Evolutionary conservation across 192 early-diverging fungal species (phyloP).

Genomic region (Backusella circina): DNA sequence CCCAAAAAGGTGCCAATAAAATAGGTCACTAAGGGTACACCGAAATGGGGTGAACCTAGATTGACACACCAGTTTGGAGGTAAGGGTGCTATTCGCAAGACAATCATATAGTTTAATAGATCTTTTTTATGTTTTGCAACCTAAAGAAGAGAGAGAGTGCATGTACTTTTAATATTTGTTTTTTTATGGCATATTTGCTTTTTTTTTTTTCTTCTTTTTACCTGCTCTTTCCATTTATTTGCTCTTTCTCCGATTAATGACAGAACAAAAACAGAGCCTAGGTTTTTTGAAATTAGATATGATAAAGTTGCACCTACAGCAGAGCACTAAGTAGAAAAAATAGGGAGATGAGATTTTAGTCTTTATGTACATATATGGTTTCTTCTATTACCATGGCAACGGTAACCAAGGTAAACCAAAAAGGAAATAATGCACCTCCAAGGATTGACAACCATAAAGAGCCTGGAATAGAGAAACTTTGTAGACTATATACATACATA

Average conservation of each 20-base stretch:
- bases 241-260: constrained; percentile 43
- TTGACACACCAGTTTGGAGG: constrained; percentile 64
- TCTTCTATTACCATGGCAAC: constrained; percentile 39
- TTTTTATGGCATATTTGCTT: not conserved
- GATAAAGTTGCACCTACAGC: constrained; percentile 52
- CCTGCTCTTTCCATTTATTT: constrained; percentile 44
- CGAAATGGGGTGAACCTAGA: constrained; percentile 53
- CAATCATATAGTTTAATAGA: constrained; percentile 56
- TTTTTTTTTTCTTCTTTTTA: constrained; percentile 1
- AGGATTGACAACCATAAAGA: constrained; percentile 62
- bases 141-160: not conserved
- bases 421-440: constrained; percentile 53
- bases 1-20: constrained; percentile 54
- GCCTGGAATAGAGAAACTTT: constrained; percentile 59
- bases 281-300: constrained; percentile 45
- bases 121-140: constrained; percentile 44
- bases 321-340: constrained; percentile 39
- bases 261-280: constrained; percentile 46
- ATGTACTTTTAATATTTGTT: not conserved
- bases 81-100: constrained; percentile 50
- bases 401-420: constrained; percentile 45
- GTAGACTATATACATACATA: constrained; percentile 35
- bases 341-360: not conserved
- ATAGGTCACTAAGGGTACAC: constrained; percentile 45
- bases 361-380: not conserved